Evolutionary conservation across 1,139 yeast genomes (phyloP), one percentile per base, ranked within the genome.

Genomic region (Magnusiomyces starmeri): DNA sequence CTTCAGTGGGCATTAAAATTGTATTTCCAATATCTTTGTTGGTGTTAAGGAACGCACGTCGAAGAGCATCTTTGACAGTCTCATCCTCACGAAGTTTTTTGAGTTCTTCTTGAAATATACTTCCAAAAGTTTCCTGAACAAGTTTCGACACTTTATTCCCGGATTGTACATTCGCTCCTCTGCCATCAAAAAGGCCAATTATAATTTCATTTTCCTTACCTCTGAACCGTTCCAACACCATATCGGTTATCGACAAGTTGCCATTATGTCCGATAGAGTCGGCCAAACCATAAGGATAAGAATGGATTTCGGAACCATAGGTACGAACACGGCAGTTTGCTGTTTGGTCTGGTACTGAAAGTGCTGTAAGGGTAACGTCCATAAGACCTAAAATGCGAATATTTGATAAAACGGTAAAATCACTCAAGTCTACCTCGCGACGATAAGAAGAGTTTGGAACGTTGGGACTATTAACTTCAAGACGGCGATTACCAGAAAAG

Each of bases 291-390:
- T 89, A 88, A 1, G 90, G 83, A 73, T 86, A 78, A 48, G 79
- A 80, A 51, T 84, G 83, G 32, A 88, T 70, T 52, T 82, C 87
- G 0, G 96, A 84, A n/a, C 94, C 92, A 0, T 95, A 86, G 0
- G 97, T 87, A 61, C 98, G 79, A 40, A 92, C 85, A 71, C 98
- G 85, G 63, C 86, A 79, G 60, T 85, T 85, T 20, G 80, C 79
- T 20, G 81, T 76, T 66, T 90, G 97, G 66, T 92, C 98, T 1
- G 97, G 97, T 8, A 90, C 87, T 2, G 83, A 75, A 2, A 74
- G 70, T 0, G 95, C 84, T 1, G 96, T 88, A 59, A 92, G 75
- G 0, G 98, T 92, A 21, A 92, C 95, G 73, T 94, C 99, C 82
- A 92, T 89, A 56, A 92, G 75, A 1, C 98, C 97, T 48, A 92